A percentile compares a stretch with the other conserved stretches of the same genome.
phyloP scores from a whole-genome alignment of 306 rosid genomes.

The Elaeagnus macrophylla region DNA sequence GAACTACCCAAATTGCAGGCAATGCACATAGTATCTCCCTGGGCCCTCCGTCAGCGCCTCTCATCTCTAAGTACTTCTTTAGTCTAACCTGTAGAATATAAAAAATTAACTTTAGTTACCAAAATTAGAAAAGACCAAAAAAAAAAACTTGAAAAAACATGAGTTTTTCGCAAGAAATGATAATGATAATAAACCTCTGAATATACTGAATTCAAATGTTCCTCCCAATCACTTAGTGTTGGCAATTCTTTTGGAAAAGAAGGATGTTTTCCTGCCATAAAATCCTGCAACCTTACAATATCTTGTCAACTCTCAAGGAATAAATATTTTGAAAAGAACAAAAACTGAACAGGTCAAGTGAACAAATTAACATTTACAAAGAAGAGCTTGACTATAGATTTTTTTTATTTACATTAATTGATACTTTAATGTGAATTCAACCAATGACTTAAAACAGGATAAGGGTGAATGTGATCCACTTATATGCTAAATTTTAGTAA shows the following conservation, averaged over 20 bases:
- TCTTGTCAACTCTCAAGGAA: neutral
- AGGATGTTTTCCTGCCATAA: constrained; percentile 51
- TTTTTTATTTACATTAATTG: no score
- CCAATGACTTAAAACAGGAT: no score
- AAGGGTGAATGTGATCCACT: no score
- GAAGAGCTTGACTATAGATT: no score
- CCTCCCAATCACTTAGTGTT: constrained; percentile 52
- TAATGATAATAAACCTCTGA: constrained; percentile 40
- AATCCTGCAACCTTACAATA: constrained; percentile 5
- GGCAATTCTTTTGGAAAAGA: constrained; percentile 53
- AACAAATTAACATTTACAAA: no score
- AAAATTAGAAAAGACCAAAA: neutral
- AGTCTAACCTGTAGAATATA: constrained; percentile 18
- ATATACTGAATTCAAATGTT: constrained; percentile 51
- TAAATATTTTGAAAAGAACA: neutral
- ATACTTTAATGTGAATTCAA: no score
- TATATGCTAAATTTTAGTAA: no score
- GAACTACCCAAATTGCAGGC: constrained; percentile 53
- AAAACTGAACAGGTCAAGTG: neutral
- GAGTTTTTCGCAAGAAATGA: neutral
- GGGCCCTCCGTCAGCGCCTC: constrained; percentile 64
- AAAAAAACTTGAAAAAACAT: neutral
- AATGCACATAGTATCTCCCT: constrained; percentile 52
- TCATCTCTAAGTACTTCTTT: constrained; percentile 56
- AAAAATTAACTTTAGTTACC: neutral